Conservation (phyloP, 1,284 basidiomycete genomes). For the Tremellales sp. region DNA sequence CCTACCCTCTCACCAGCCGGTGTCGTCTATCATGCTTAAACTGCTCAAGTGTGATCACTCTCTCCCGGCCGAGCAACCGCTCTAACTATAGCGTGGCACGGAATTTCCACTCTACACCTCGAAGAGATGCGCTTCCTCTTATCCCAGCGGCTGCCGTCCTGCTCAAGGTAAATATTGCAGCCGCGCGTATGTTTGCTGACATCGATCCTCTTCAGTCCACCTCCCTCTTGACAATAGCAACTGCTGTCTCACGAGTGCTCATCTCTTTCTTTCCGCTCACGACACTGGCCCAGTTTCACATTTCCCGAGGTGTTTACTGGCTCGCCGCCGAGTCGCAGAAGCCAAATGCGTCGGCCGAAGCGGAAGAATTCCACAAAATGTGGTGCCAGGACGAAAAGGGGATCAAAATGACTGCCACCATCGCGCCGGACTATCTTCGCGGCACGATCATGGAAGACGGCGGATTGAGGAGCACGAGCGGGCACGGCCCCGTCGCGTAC, state of each 20-base stretch:
- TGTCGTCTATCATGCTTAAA: not conserved
- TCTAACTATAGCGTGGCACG: too few species aligned
- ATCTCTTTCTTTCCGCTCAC: constrained; percentile 47
- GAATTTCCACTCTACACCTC: constrained; percentile 37
- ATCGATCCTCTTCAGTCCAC: constrained; percentile 51
- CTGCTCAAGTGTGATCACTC: constrained; percentile 1
- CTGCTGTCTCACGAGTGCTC: constrained; percentile 40
- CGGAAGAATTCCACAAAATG: constrained; percentile 41
- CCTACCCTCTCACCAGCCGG: not conserved
- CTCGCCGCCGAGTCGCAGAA: constrained; percentile 20
- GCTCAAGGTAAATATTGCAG: constrained; percentile 33
- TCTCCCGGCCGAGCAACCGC: too few species aligned
- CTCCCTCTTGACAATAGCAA: constrained; percentile 39
- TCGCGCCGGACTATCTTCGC: constrained; percentile 9
- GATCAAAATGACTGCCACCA: constrained; percentile 20
- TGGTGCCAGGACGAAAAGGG: constrained; percentile 42
- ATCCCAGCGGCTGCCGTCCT: constrained; percentile 38
- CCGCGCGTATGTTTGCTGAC: constrained; percentile 3
- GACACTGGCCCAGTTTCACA: constrained; percentile 31
- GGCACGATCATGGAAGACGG: constrained; percentile 19
- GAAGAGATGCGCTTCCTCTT: constrained; percentile 40
- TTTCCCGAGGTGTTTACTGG: constrained; percentile 24
- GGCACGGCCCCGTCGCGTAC: constrained; percentile 33
- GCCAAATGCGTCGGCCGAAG: constrained; percentile 29
- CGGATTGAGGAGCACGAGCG: constrained; percentile 22